Conservation (phyloP, 2,329 filamentous ascomycete species). For the Trichophyton mentagrophytes region DNA sequence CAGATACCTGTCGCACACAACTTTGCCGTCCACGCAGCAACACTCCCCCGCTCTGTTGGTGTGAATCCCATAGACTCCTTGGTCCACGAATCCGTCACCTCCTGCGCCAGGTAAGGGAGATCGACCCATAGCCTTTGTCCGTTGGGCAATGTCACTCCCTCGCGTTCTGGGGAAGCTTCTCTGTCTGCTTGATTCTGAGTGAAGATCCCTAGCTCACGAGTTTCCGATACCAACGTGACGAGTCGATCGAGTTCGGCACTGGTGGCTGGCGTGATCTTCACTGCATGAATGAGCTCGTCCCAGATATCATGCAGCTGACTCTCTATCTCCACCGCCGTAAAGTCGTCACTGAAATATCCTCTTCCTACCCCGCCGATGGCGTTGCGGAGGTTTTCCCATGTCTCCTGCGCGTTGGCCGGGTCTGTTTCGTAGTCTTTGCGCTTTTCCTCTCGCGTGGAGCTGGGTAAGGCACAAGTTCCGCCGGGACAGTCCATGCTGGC, state of each 20-base stretch:
- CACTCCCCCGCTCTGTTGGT: background rate
- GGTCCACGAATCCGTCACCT: background rate
- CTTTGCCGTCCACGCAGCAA: background rate
- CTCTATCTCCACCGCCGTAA: background rate
- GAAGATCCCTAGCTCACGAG: background rate
- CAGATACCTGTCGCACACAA: background rate
- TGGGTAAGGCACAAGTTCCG: background rate
- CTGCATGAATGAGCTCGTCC: constrained; percentile 1
- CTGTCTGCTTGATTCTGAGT: background rate
- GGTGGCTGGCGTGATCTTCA: constrained; percentile 1
- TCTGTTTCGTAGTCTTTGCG: background rate
- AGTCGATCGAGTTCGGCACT: background rate
- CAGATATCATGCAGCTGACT: background rate
- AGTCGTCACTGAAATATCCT: background rate
- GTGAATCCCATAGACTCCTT: background rate
- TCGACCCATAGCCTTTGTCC: background rate
- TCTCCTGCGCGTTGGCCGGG: background rate
- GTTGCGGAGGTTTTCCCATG: constrained; percentile 1
- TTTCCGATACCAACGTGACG: background rate
- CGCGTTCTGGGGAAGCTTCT: background rate
- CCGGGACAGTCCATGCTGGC: background rate
- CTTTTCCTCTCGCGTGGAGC: background rate
- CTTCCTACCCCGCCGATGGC: background rate
- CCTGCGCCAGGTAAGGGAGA: background rate
- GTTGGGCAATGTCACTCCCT: background rate